Base-by-base conservation (phyloP, 345 rosid species). In the Moricandia arvensis region DNA sequence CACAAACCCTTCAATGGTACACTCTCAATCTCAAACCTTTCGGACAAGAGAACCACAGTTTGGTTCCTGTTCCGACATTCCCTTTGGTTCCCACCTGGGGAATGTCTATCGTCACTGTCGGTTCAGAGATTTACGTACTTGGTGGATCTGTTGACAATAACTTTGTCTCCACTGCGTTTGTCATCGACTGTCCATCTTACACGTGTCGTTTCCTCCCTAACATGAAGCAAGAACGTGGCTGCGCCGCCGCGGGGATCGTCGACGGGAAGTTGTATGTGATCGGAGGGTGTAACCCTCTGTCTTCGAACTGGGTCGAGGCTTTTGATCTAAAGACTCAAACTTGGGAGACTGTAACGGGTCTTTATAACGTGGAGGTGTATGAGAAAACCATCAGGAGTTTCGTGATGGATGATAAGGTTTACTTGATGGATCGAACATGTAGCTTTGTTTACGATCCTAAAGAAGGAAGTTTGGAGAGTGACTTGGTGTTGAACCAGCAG, bases 281-380 rank as follows among this genome's bases (percentile, higher is more conserved):
- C 61, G 98, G 95, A 0, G 98, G 96, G 0, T 90, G 95, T 66
- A 41, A 79, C 15, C 17, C 59, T n/a, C 16, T 0, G 83, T 24
- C 83, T 5, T 76, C 37, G 75, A 75, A 93, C 92, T 90, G 91
- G 18, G 91, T 89, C 61, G 97, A 75, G 26, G 63, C 81, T 35
- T 87, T 81, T 21, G 92, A 90, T 47, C 83, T 88, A 3, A 61
- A 54, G 61, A 75, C 63, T 11, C 66, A 77, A 29, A 33, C 66
- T 10, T 93, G 98, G 98, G 70, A 70, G 31, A 0, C 55, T 11
- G 31, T 38, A 0, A 11, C 4, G 31, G 63, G 58, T 68, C 0
- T 67, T 7, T 1, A 34, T 15, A 75, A 49, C 61, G 63, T 27
- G 31, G 31, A 60, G n/a, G 18, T 59, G 11, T 31, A 35, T 1